A percentile compares a stretch with the other conserved stretches of the same genome.
Evolutionary conservation across 345 rosid genomes (phyloP).

Genomic region (Passiflora organensis): DNA sequence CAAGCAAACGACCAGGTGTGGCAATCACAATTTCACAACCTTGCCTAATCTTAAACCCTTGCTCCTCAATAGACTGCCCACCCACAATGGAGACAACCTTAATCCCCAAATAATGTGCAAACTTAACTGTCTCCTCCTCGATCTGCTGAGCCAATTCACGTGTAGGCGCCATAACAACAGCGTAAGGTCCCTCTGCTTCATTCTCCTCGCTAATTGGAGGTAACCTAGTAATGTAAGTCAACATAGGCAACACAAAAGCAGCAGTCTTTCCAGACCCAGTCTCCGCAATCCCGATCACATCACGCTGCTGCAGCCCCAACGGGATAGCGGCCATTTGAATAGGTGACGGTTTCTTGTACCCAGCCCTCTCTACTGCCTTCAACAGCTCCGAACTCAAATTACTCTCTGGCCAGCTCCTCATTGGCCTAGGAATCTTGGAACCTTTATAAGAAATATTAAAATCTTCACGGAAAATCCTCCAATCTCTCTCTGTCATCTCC

Average conservation of each 20-base stretch:
- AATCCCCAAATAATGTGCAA: conserved; percentile 79
- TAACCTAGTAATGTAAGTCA: conserved; percentile 78
- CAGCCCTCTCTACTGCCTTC: conserved; percentile 85
- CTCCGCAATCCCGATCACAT: conserved; percentile 92
- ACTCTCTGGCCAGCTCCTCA: conserved; percentile 96
- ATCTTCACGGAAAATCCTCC: conserved; percentile 95
- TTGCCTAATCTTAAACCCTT: conserved; percentile 79
- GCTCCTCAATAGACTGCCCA: conserved; percentile 92
- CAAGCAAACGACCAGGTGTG: conserved; percentile 84
- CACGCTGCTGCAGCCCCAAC: conserved; percentile 84
- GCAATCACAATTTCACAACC: conserved; percentile 98
- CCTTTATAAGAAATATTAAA: conserved; percentile 89
- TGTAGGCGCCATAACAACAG: conserved; percentile 92
- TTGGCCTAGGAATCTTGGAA: conserved; percentile 84
- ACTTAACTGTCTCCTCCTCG: conserved; percentile 86
- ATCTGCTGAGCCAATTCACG: conserved; percentile 94
- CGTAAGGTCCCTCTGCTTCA: conserved; percentile 91
- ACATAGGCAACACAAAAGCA: conserved; percentile 93
- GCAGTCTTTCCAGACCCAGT: conserved; percentile 98
- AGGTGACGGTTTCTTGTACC: conserved; percentile 80
- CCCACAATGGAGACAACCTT: conserved; percentile 92
- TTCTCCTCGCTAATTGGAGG: conserved; percentile 79
- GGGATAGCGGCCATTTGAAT: conserved; percentile 96
- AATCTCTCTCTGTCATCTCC: conserved; percentile 92
- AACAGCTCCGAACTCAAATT: conserved; percentile 56